Evolutionary conservation across 768 basidiomycete genomes (phyloP).

Genomic region (Amanita pallidorosea): DNA sequence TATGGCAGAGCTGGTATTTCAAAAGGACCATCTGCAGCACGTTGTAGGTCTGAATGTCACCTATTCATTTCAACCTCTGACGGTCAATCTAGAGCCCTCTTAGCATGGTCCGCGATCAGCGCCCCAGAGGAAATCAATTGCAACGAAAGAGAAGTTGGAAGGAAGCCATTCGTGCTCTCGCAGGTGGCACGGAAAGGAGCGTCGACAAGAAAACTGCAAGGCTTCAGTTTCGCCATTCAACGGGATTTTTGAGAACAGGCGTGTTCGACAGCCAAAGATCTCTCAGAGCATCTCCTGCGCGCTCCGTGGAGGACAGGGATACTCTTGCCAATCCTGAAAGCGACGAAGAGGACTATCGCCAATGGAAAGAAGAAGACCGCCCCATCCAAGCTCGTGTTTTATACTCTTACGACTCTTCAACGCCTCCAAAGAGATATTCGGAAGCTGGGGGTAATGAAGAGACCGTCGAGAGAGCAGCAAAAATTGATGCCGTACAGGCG

Average conservation of each 20-base stretch:
- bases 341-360: constrained; percentile 34
- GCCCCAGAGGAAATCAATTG: constrained; percentile 34
- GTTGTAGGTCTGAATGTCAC: constrained; percentile 27
- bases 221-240: constrained; percentile 8
- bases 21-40: constrained; percentile 85
- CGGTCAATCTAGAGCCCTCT: constrained; percentile 52
- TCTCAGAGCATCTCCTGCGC: constrained; percentile 6
- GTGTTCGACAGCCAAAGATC: constrained; percentile 6
- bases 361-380: constrained; percentile 58
- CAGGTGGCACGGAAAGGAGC: constrained; percentile 28
- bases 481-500: constrained; percentile 30
- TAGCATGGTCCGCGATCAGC: constrained; percentile 77
- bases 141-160: constrained; percentile 51
- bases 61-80: background rate
- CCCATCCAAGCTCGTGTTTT: constrained; percentile 67
- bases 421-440: background rate
- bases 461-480: background rate
- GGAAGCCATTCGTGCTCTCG: constrained; percentile 40
- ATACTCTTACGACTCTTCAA: constrained; percentile 32
- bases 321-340: constrained; percentile 44
- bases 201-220: constrained; percentile 11
- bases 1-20: constrained; percentile 55
- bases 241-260: background rate
- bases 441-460: background rate
- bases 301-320: constrained; percentile 31